Evolutionary conservation across 805 yeast species (phyloP).

Genomic region (Saccharomycopsis guyanensis): DNA sequence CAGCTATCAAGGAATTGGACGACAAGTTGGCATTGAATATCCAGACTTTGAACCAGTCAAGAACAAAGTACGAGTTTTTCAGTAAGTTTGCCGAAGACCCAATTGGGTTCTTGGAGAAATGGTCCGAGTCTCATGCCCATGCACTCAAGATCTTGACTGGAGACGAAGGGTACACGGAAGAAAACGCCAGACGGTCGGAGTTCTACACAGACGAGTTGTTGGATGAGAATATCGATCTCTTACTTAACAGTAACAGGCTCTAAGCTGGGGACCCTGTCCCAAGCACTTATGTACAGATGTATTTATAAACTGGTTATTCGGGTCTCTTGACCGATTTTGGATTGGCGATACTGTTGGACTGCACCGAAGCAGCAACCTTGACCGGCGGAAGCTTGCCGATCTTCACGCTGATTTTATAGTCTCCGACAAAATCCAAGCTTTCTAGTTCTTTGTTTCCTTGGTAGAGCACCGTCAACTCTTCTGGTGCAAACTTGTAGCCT

Average conservation of each 20-base stretch:
- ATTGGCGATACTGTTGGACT: neutral
- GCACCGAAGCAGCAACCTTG: neutral
- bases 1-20: constrained; percentile 36
- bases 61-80: constrained; percentile 73
- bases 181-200: constrained; percentile 73
- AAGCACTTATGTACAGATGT: too few relatives aligned
- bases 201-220: constrained; percentile 76
- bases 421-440: constrained; percentile 11
- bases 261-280: neutral
- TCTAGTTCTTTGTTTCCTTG: neutral
- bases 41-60: constrained; percentile 42
- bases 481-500: constrained; percentile 4
- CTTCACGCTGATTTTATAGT: constrained; percentile 5
- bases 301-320: too few relatives aligned
- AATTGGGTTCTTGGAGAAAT: constrained; percentile 58
- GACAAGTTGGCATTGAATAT: constrained; percentile 38
- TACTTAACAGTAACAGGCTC: constrained; percentile 46
- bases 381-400: constrained; percentile 4
- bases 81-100: constrained; percentile 70
- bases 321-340: too few relatives aligned
- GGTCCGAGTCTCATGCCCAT: constrained; percentile 75
- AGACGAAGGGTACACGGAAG: constrained; percentile 87
- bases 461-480: constrained; percentile 1
- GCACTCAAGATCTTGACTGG: constrained; percentile 81
- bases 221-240: constrained; percentile 68